Conservation (phyloP, 345 rosid genomes). For the Rhizophora apiculata region DNA sequence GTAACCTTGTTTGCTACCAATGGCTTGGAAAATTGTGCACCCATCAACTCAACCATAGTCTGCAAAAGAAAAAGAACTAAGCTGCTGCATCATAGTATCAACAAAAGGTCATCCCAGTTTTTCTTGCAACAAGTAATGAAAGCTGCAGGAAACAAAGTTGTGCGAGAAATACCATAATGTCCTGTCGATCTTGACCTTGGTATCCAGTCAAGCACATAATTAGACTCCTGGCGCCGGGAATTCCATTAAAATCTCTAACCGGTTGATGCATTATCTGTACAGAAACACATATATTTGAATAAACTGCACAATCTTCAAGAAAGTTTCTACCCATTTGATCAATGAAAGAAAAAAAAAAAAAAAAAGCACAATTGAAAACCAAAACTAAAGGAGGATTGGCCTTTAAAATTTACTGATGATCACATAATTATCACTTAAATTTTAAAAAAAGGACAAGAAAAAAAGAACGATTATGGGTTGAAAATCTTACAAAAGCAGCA, state of each 20-base stretch:
- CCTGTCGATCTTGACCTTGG: conserved; percentile 86
- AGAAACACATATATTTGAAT: too few species aligned
- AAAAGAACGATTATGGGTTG: background rate
- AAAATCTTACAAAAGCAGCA: conserved; percentile 59
- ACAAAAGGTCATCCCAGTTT: conserved; percentile 3
- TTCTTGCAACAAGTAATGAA: background rate
- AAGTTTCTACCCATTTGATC: too few species aligned
- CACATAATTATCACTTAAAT: too few species aligned
- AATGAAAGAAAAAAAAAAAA: too few species aligned
- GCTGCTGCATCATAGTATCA: conserved; percentile 1
- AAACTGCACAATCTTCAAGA: too few species aligned
- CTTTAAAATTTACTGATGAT: too few species aligned
- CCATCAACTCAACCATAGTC: conserved; percentile 94
- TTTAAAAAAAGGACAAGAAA: background rate
- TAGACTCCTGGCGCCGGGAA: conserved; percentile 61
- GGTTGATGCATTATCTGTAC: conserved; percentile 79
- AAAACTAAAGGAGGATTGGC: too few species aligned
- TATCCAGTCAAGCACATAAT: conserved; percentile 85
- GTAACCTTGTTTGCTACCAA: conserved; percentile 83
- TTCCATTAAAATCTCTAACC: conserved; percentile 70
- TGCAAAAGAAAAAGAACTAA: conserved; percentile 26
- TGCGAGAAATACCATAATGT: conserved; percentile 62
- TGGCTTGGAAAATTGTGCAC: conserved; percentile 87
- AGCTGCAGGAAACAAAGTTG: conserved; percentile 2
- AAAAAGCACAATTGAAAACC: too few species aligned